These are phyloP conservation scores for Lichtheimia corymbifera DNA, from an alignment of 371 early-diverging fungal genomes.

Conservation along the genomic window DNA sequence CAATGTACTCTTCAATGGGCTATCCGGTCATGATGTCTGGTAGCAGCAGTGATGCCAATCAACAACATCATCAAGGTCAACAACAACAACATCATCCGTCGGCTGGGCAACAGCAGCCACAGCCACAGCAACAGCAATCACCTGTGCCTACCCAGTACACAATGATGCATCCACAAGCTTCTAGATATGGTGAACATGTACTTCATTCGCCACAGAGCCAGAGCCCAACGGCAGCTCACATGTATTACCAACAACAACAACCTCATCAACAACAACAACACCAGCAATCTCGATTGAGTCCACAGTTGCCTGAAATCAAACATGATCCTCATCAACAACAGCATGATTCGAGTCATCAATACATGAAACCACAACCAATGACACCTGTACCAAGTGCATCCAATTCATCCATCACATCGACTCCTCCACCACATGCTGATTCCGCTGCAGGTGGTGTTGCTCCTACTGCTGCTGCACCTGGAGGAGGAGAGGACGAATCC, in stretches of 20 bases:
- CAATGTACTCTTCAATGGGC: conserved; percentile 42
- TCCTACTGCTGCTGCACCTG: neutral
- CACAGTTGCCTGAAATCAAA: neutral
- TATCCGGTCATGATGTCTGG: conserved; percentile 41
- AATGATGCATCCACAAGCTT: neutral
- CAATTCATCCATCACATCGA: conserved; percentile 35
- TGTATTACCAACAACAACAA: conserved; percentile 20
- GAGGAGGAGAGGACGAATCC: neutral
- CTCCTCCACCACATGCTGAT: conserved; percentile 32
- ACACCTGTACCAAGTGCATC: conserved; percentile 49
- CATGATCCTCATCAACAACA: conserved; percentile 9
- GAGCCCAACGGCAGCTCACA: conserved; percentile 6
- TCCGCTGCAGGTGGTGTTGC: conserved; percentile 26
- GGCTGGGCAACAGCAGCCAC: neutral
- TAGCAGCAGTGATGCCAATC: conserved; percentile 14
- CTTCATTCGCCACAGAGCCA: neutral
- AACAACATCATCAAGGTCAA: conserved; percentile 23
- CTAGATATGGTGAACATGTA: conserved; percentile 1
- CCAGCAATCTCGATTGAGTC: conserved; percentile 9
- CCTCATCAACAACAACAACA: conserved; percentile 30
- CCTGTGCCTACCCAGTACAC: neutral
- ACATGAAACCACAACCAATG: conserved; percentile 13
- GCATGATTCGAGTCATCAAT: neutral
- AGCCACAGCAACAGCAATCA: neutral
- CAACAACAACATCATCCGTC: conserved; percentile 23